phyloP scores from a whole-genome alignment of 2,329 filamentous ascomycete species.

The Colletotrichum shisoi region DNA sequence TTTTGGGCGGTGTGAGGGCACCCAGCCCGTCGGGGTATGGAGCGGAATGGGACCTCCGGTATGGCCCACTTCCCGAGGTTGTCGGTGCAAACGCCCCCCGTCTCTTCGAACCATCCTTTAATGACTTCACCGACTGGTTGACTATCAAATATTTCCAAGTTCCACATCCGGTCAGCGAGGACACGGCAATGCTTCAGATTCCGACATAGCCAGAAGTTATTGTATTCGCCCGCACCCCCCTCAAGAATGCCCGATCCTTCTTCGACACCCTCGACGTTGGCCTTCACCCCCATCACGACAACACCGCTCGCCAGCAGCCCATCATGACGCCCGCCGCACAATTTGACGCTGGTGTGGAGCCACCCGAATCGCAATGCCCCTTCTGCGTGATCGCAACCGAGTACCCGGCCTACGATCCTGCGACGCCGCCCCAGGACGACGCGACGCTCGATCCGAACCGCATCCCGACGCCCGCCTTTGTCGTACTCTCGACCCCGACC shows the following conservation, averaged over 20 bases:
- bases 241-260: constrained; percentile 13
- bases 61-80: constrained; percentile 38
- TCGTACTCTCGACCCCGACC: constrained; percentile 79
- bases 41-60: constrained; percentile 2
- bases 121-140: not conserved
- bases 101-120: constrained; percentile 12
- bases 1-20: constrained; percentile 12
- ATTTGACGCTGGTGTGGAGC: constrained; percentile 38
- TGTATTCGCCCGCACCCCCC: not conserved
- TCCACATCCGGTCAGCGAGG: not conserved
- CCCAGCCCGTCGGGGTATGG: not conserved
- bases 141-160: not conserved
- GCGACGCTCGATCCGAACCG: constrained; percentile 47
- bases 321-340: constrained; percentile 29
- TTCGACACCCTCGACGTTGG: not conserved
- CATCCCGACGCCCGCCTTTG: constrained; percentile 59
- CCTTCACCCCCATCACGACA: not conserved
- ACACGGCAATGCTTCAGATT: constrained; percentile 7
- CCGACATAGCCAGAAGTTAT: not conserved
- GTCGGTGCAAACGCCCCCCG: not conserved
- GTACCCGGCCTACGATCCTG: constrained; percentile 59
- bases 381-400: constrained; percentile 67
- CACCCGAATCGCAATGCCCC: constrained; percentile 58
- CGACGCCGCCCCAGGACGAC: constrained; percentile 52
- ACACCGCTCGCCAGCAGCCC: not conserved